Percentiles rank a stretch among this genome's conserved stretches.
phyloP scores from a whole-genome alignment of 192 early-diverging fungal species.

The Gamsiella multidivaricata region DNA sequence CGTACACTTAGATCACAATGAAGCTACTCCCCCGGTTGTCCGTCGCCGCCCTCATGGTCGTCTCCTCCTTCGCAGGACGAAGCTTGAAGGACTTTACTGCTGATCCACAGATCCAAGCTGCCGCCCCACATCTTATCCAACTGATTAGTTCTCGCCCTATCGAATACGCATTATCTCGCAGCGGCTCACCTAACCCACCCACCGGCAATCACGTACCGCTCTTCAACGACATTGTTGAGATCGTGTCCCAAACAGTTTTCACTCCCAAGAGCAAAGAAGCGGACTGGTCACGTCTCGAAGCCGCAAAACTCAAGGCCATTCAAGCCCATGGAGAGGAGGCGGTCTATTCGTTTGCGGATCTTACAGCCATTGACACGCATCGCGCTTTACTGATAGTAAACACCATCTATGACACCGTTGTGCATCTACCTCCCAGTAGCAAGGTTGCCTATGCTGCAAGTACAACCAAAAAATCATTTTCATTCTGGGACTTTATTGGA shows the following conservation, averaged over 20 bases:
- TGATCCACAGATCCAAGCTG: slow-evolving; percentile 2
- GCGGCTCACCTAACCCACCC: neutral
- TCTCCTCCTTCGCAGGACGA: neutral
- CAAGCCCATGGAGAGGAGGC: slow-evolving; percentile 15
- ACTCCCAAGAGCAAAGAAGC: neutral
- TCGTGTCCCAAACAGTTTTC: slow-evolving; percentile 19
- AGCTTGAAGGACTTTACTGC: neutral
- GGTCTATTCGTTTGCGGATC: neutral
- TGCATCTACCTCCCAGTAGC: slow-evolving; percentile 9
- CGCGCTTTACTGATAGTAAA: slow-evolving; percentile 23
- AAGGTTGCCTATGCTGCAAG: slow-evolving; percentile 16
- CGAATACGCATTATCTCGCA: neutral
- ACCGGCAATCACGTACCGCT: neutral
- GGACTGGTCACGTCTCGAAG: slow-evolving; percentile 33
- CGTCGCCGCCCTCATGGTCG: neutral
- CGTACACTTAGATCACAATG: neutral
- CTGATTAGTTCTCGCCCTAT: slow-evolving; percentile 10
- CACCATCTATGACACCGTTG: slow-evolving; percentile 40
- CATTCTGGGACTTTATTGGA: slow-evolving; percentile 24
- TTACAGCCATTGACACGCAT: slow-evolving; percentile 8
- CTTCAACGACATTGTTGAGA: slow-evolving; percentile 30
- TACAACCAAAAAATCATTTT: neutral
- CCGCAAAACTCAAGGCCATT: slow-evolving; percentile 27
- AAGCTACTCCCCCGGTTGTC: neutral
- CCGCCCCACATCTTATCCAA: slow-evolving; percentile 25